A percentile compares a stretch with the other conserved stretches of the same genome.
phyloP scores from a whole-genome alignment of 345 rosid genomes.

The Geranium brycei region DNA sequence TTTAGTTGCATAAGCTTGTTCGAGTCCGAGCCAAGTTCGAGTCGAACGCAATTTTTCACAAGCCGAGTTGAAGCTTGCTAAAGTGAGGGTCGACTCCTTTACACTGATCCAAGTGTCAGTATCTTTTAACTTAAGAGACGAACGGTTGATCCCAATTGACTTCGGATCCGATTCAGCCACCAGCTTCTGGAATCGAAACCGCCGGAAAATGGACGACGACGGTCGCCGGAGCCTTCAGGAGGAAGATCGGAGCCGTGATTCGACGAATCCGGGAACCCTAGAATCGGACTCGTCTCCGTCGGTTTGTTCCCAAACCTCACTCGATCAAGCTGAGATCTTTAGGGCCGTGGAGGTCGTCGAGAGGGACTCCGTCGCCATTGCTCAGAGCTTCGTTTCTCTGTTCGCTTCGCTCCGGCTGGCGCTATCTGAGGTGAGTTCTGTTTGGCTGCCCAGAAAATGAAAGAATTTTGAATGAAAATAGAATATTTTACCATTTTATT shows the following conservation, averaged over 20 bases:
- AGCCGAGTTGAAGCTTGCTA: too few species aligned
- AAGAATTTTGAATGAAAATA: background rate
- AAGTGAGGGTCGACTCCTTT: too few species aligned
- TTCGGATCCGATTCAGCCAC: background rate
- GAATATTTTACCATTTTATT: background rate
- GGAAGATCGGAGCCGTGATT: background rate
- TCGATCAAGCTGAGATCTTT: slow-evolving; percentile 39
- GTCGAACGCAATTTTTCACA: too few species aligned
- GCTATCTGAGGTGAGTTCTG: slow-evolving; percentile 56
- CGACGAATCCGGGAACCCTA: background rate
- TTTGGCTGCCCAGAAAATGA: background rate
- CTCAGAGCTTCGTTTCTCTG: slow-evolving; percentile 76
- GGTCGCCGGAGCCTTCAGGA: too few species aligned
- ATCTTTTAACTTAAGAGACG: too few species aligned
- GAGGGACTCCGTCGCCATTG: slow-evolving; percentile 69
- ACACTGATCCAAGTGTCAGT: too few species aligned
- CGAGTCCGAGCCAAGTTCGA: too few species aligned
- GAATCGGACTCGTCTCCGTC: background rate
- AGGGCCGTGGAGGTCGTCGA: slow-evolving; percentile 64
- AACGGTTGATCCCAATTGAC: background rate
- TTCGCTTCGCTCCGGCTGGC: slow-evolving; percentile 69
- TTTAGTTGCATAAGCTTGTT: too few species aligned
- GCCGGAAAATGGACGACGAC: background rate
- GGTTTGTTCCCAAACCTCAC: background rate
- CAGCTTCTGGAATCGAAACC: background rate